Evolutionary conservation across 768 basidiomycete species (phyloP).

Genomic region (Antrodiella citrinella): DNA sequence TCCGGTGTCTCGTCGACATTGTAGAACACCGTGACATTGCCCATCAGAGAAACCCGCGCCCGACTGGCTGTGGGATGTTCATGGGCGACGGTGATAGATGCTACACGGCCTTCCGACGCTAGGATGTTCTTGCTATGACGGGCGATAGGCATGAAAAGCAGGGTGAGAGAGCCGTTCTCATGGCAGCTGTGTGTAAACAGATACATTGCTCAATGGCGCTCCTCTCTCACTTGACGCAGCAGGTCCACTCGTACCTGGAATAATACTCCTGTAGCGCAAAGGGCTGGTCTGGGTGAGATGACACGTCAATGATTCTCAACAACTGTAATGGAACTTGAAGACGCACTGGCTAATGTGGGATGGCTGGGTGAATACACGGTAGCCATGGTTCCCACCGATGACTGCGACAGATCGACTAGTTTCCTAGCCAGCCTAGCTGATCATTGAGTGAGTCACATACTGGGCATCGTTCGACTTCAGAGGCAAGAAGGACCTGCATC

Average conservation of each 20-base stretch:
- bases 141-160: conserved; percentile 48
- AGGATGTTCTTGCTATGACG: conserved; percentile 44
- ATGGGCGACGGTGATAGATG: conserved; percentile 36
- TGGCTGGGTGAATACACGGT: conserved; percentile 38
- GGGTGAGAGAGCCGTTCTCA: conserved; percentile 42
- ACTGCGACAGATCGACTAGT: conserved; percentile 30
- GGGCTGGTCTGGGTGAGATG: conserved; percentile 29
- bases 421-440: conserved; percentile 37
- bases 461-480: neutral
- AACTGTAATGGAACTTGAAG: neutral
- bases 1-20: conserved; percentile 25
- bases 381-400: conserved; percentile 41
- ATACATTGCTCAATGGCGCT: no score
- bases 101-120: conserved; percentile 28
- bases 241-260: no score
- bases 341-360: conserved; percentile 30
- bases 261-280: conserved; percentile 50
- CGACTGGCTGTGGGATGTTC: conserved; percentile 33
- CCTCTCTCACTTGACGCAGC: no score
- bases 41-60: conserved; percentile 42
- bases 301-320: neutral
- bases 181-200: conserved; percentile 33
- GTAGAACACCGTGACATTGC: conserved; percentile 38
- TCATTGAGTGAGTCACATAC: no score
- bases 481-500: conserved; percentile 34